Percentiles rank a stretch among this genome's conserved stretches.
phyloP scores from a whole-genome alignment of 2,329 filamentous ascomycete species.

The Colletotrichum sp. region DNA sequence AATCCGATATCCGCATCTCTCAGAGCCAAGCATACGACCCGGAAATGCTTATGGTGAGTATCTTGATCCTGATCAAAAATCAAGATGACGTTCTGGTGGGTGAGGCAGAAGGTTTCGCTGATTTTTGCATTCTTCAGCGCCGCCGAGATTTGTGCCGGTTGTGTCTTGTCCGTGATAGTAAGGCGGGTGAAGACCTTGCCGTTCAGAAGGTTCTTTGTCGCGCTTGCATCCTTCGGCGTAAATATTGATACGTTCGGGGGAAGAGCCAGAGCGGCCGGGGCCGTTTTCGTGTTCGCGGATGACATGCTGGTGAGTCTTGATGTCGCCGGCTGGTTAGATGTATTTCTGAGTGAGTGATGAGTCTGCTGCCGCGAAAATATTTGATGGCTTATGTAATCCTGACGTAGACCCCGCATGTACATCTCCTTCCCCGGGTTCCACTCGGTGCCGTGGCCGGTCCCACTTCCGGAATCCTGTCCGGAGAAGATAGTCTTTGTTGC shows the following conservation, averaged over 20 bases:
- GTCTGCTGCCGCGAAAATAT: neutral
- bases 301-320: neutral
- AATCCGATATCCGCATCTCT: slow-evolving; percentile 25
- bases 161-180: slow-evolving; percentile 19
- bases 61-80: slow-evolving; percentile 22
- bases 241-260: slow-evolving; percentile 27
- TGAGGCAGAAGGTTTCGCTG: slow-evolving; percentile 21
- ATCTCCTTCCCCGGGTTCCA: neutral
- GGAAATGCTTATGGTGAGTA: slow-evolving; percentile 26
- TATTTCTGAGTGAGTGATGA: neutral
- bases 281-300: neutral
- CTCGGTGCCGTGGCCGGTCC: neutral
- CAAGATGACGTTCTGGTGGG: slow-evolving; percentile 20
- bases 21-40: slow-evolving; percentile 24
- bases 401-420: neutral
- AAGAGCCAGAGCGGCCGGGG: neutral
- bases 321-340: neutral
- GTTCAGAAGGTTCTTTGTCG: slow-evolving; percentile 16
- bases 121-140: slow-evolving; percentile 1
- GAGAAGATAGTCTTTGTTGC: neutral
- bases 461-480: neutral
- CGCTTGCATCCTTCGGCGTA: slow-evolving; percentile 8
- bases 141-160: slow-evolving; percentile 8
- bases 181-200: slow-evolving; percentile 24
- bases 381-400: neutral